These are phyloP conservation scores for Loxodes magnus DNA, from an alignment of 73 alveolate species.

Conservation along the genomic window DNA sequence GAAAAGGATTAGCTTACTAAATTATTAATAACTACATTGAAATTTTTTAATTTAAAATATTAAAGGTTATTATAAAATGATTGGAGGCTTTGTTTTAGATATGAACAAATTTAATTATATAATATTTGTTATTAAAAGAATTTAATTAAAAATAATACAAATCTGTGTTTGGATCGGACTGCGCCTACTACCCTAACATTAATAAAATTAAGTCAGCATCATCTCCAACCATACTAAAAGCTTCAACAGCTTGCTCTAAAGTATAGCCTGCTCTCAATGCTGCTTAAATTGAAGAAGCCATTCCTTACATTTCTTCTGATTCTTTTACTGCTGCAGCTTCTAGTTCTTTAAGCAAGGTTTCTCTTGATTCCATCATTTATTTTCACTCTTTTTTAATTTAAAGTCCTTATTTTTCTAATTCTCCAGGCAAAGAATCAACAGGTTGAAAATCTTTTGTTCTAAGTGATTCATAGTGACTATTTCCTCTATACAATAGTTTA, in stretches of 20 bases:
- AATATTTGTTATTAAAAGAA: no score
- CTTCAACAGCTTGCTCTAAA: conserved; percentile 80
- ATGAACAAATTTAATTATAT: no score
- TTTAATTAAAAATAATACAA: no score
- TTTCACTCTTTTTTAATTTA: conserved; percentile 19
- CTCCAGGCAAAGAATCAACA: conserved; percentile 63
- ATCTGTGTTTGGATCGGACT: no score
- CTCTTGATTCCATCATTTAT: no score
- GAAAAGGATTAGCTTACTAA: no score
- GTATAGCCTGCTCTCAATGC: conserved; percentile 68
- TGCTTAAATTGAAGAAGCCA: conserved; percentile 28
- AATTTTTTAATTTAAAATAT: no score
- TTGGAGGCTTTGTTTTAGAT: no score
- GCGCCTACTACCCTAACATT: no score
- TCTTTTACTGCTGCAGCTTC: neutral
- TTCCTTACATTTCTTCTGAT: neutral
- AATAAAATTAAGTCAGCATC: conserved; percentile 83
- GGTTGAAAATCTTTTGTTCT: conserved; percentile 46
- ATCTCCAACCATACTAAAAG: conserved; percentile 74
- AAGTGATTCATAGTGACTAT: conserved; percentile 89
- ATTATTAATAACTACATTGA: no score
- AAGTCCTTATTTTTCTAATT: conserved; percentile 55
- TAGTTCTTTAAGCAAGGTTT: neutral
- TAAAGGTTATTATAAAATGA: no score
- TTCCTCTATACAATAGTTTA: conserved; percentile 90